phyloP scores from a whole-genome alignment of 495 filamentous ascomycete genomes.

The Aspergillus haitiensis region DNA sequence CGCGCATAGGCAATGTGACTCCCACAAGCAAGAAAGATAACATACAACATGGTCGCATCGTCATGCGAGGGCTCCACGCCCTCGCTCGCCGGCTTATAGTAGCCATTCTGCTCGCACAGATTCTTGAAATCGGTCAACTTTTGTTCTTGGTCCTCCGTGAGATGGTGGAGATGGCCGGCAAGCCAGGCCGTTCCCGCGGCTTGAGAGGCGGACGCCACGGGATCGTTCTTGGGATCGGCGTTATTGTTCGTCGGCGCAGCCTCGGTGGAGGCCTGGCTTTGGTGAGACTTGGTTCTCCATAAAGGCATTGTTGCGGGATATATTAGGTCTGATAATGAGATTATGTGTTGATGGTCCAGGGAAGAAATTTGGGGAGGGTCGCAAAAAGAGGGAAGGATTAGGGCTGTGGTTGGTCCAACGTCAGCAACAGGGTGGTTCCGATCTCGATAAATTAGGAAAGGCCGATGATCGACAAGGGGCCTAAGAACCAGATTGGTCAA shows the following conservation, averaged over 20 bases:
- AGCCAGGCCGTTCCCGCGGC: conserved; percentile 47
- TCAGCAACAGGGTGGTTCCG: conserved; percentile 8
- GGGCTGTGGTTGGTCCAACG: conserved; percentile 12
- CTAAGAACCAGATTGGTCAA: neutral
- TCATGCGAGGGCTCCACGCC: conserved; percentile 62
- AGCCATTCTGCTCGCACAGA: conserved; percentile 59
- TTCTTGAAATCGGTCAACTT: conserved; percentile 68
- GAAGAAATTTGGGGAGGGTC: neutral
- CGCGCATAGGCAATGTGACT: conserved; percentile 7
- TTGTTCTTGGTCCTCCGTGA: conserved; percentile 65
- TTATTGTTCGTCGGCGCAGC: conserved; percentile 7
- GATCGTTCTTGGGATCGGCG: conserved; percentile 40
- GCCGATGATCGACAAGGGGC: conserved; percentile 6
- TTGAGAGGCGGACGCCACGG: conserved; percentile 42
- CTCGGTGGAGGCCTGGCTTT: conserved; percentile 33
- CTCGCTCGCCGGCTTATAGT: conserved; percentile 56
- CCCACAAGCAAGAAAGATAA: conserved; percentile 18
- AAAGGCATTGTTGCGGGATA: conserved; percentile 26
- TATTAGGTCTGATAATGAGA: no score
- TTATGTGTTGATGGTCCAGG: no score
- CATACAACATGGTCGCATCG: conserved; percentile 79
- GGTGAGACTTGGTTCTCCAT: conserved; percentile 41
- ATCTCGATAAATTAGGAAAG: neutral
- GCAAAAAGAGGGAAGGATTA: neutral
- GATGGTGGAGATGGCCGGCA: conserved; percentile 70